Evolutionary conservation across 1,284 basidiomycete species (phyloP).

Genomic region (Tilletia indica): DNA sequence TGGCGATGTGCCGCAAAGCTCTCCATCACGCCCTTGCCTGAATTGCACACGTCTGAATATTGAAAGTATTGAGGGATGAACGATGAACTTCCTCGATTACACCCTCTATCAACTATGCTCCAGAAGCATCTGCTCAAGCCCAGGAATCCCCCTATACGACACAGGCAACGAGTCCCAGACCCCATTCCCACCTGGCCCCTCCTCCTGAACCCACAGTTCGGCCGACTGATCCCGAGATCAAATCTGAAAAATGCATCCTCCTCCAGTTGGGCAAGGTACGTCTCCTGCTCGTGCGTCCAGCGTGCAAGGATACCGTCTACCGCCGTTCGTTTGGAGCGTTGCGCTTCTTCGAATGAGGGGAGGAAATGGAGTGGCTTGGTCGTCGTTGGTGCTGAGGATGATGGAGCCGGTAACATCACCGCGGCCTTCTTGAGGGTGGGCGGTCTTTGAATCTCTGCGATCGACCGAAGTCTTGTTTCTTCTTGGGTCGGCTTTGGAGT

Average conservation of each 20-base stretch:
- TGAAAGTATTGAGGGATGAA: too few species aligned
- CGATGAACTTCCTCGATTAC: too few species aligned
- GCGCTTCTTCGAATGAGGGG: neutral
- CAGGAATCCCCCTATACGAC: neutral
- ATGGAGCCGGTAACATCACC: too few species aligned
- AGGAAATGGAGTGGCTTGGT: neutral
- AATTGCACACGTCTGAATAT: too few species aligned
- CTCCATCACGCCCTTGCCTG: too few species aligned
- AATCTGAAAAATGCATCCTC: neutral
- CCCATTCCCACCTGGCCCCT: neutral
- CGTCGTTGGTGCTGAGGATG: too few species aligned
- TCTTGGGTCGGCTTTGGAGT: too few species aligned
- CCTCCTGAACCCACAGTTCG: neutral
- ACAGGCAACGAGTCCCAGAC: neutral
- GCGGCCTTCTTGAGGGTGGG: too few species aligned
- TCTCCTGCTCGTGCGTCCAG: constrained; percentile 4
- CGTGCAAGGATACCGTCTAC: neutral
- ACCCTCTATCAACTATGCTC: neutral
- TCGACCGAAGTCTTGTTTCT: too few species aligned
- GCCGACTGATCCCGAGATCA: neutral
- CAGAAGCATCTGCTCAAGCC: neutral
- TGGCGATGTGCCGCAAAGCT: too few species aligned
- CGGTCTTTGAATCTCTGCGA: too few species aligned
- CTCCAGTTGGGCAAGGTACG: neutral
- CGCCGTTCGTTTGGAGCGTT: neutral